These are phyloP conservation scores for Suhomyces faveliae DNA, from an alignment of 805 yeast genomes.

Conservation along the genomic window DNA sequence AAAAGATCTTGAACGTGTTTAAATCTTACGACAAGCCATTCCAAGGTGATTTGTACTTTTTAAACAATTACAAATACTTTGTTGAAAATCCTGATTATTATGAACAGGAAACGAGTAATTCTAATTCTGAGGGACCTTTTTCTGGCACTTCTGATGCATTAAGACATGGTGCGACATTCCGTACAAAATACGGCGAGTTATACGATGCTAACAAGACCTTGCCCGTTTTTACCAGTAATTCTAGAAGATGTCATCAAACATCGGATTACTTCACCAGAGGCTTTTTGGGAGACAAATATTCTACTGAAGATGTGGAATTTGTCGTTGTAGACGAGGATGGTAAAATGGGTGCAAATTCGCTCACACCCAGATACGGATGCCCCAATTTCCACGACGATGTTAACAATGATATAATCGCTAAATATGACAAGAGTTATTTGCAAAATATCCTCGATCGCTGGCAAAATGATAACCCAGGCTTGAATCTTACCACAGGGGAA, in stretches of 20 bases:
- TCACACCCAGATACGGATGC: slow-evolving; percentile 54
- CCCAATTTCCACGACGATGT: slow-evolving; percentile 11
- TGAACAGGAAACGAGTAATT: slow-evolving; percentile 52
- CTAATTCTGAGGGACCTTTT: slow-evolving; percentile 44
- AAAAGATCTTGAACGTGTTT: slow-evolving; percentile 27
- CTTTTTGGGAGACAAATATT: slow-evolving; percentile 48
- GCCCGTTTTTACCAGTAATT: slow-evolving; percentile 55
- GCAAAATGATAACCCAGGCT: slow-evolving; percentile 14
- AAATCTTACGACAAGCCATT: slow-evolving; percentile 26
- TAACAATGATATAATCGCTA: slow-evolving; percentile 14
- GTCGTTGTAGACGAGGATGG: slow-evolving; percentile 47
- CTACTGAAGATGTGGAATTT: slow-evolving; percentile 27
- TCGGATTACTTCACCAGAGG: slow-evolving; percentile 59
- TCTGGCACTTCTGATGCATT: slow-evolving; percentile 52
- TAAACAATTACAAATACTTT: slow-evolving; percentile 55
- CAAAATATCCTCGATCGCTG: slow-evolving; percentile 16
- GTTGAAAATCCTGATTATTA: slow-evolving; percentile 34
- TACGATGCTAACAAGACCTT: slow-evolving; percentile 33
- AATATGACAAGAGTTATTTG: slow-evolving; percentile 21
- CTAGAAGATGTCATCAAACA: slow-evolving; percentile 55
- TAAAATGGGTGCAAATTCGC: slow-evolving; percentile 54
- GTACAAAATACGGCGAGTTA: slow-evolving; percentile 49
- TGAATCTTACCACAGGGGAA: slow-evolving; percentile 10
- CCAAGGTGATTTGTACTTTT: slow-evolving; percentile 52
- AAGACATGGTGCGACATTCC: slow-evolving; percentile 48